Percentiles rank a stretch among this genome's conserved stretches.
These are phyloP conservation scores for Penicillium palitans DNA, from an alignment of 2,329 filamentous ascomycete genomes.

Conservation along the genomic window DNA sequence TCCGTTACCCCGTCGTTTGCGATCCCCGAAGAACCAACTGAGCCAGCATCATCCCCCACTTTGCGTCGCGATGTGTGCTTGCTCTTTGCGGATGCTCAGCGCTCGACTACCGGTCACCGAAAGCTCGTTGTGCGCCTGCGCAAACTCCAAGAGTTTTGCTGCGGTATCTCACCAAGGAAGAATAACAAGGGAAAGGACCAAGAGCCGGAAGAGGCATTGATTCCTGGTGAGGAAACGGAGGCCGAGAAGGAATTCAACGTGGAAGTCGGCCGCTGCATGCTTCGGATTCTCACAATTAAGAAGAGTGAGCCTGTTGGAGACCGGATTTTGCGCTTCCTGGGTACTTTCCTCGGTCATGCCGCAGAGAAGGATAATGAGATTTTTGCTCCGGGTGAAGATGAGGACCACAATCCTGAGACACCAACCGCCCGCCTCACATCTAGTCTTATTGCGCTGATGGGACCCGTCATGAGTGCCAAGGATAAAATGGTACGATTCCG, in stretches of 20 bases:
- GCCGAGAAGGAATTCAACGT: conserved; percentile 83
- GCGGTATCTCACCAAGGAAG: conserved; percentile 53
- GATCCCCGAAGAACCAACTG: conserved; percentile 64
- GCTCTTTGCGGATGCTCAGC: conserved; percentile 79
- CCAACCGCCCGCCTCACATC: conserved; percentile 78
- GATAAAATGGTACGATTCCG: conserved; percentile 92
- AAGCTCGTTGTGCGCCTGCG: conserved; percentile 85
- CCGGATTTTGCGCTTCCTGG: conserved; percentile 79
- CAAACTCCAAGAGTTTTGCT: conserved; percentile 86
- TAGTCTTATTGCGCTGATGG: conserved; percentile 68
- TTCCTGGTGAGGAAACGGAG: conserved; percentile 62
- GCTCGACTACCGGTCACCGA: conserved; percentile 83
- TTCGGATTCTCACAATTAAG: conserved; percentile 81
- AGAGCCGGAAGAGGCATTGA: conserved; percentile 49
- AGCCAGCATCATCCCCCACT: conserved; percentile 47
- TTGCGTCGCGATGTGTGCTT: conserved; percentile 72
- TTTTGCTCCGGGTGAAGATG: conserved; percentile 61
- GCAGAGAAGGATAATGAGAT: conserved; percentile 68
- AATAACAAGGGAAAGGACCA: conserved; percentile 49
- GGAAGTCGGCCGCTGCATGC: conserved; percentile 79
- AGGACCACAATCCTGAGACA: conserved; percentile 73
- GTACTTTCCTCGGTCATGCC: conserved; percentile 76
- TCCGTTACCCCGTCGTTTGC: conserved; percentile 41
- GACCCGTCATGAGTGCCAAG: conserved; percentile 78
- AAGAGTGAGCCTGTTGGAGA: conserved; percentile 90